phyloP scores from a whole-genome alignment of 2,329 filamentous ascomycete genomes.

The Colletotrichum zoysiae region DNA sequence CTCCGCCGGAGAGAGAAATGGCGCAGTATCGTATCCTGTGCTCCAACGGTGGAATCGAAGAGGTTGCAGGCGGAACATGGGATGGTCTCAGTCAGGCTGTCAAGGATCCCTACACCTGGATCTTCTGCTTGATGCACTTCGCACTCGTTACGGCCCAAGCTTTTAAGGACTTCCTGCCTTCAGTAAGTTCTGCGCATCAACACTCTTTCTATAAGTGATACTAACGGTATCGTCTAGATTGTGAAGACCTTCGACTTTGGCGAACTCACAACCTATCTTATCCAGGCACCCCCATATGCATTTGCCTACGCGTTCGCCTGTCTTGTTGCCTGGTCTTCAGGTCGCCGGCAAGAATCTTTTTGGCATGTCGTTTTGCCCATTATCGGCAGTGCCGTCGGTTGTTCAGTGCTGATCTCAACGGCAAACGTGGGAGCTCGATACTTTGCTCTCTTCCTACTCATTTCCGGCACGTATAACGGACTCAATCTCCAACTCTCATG shows the following conservation, averaged over 20 bases:
- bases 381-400: conserved; percentile 52
- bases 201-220: too few species aligned
- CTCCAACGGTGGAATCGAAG: conserved; percentile 53
- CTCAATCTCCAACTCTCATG: conserved; percentile 55
- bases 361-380: conserved; percentile 54
- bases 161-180: conserved; percentile 58
- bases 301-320: conserved; percentile 55
- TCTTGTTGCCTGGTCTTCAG: conserved; percentile 52
- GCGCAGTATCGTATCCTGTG: conserved; percentile 52
- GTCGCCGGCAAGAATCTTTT: conserved; percentile 51
- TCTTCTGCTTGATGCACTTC: conserved; percentile 56
- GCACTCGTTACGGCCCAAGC: conserved; percentile 58
- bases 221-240: conserved; percentile 39
- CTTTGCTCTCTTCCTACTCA: conserved; percentile 56
- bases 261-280: conserved; percentile 51
- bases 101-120: conserved; percentile 55
- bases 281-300: conserved; percentile 56
- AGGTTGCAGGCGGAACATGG: conserved; percentile 52
- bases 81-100: conserved; percentile 50
- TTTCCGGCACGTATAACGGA: conserved; percentile 53
- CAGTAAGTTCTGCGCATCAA: conserved; percentile 43
- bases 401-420: conserved; percentile 55
- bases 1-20: conserved; percentile 56
- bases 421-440: conserved; percentile 56
- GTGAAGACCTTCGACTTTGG: conserved; percentile 47